Evolutionary conservation across 192 early-diverging fungal genomes (phyloP).

Genomic region (Umbelopsis ramanniana): DNA sequence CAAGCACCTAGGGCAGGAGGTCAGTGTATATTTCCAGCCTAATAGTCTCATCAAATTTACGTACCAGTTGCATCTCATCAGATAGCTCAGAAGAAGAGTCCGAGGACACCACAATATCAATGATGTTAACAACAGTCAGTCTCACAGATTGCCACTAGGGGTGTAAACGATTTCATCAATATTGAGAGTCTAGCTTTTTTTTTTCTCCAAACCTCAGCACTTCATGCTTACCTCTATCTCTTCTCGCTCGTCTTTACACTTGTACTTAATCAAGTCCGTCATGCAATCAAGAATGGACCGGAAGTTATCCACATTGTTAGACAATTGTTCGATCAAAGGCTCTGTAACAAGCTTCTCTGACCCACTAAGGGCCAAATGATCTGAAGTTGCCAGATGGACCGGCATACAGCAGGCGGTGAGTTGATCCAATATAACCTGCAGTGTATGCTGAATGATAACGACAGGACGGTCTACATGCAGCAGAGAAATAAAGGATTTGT

Average conservation of each 20-base stretch:
- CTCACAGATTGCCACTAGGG: neutral
- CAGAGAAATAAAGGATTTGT: constrained; percentile 1
- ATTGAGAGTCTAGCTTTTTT: neutral
- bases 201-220: no score
- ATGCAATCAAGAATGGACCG: constrained; percentile 6
- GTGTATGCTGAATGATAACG: neutral
- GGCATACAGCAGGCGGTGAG: neutral
- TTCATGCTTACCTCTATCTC: neutral
- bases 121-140: constrained; percentile 1
- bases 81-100: neutral
- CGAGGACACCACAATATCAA: neutral
- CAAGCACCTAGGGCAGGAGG: neutral
- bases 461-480: neutral
- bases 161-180: neutral
- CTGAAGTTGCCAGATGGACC: neutral
- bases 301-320: constrained; percentile 10
- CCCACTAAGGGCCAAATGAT: neutral
- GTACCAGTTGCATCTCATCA: constrained; percentile 2
- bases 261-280: constrained; percentile 1
- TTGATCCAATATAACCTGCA: constrained; percentile 13
- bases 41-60: neutral
- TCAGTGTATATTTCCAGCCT: neutral
- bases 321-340: neutral
- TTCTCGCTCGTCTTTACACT: constrained; percentile 1
- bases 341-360: neutral